Evolutionary conservation across 2,329 filamentous ascomycete genomes (phyloP).

Genomic region (Ceratocystis diversiconidia): DNA sequence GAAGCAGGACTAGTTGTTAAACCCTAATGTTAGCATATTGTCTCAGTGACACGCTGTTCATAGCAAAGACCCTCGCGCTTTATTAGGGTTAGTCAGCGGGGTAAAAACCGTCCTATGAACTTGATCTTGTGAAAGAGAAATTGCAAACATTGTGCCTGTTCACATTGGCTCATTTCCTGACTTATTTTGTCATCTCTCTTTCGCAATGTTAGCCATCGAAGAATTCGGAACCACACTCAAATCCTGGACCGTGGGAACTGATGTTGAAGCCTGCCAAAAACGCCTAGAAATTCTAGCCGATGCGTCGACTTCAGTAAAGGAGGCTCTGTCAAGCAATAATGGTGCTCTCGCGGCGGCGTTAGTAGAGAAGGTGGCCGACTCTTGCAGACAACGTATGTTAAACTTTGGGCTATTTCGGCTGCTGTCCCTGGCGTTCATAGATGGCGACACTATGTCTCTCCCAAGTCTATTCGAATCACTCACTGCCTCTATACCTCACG

Average conservation of each 20-base stretch:
- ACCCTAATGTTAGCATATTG: background rate
- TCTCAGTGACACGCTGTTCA: background rate
- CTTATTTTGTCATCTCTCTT: background rate
- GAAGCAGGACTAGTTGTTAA: background rate
- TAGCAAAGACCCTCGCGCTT: background rate
- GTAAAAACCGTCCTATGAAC: background rate
- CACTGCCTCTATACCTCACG: background rate
- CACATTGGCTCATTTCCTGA: background rate
- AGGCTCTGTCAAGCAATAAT: constrained; percentile 1
- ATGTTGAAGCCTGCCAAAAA: constrained; percentile 9
- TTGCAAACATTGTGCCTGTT: background rate
- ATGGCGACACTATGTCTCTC: background rate
- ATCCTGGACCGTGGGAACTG: constrained; percentile 12
- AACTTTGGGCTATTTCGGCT: background rate
- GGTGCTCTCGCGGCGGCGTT: background rate
- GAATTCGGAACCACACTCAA: constrained; percentile 4
- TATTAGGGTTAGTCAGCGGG: background rate
- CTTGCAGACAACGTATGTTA: constrained; percentile 16
- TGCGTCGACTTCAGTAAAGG: constrained; percentile 1
- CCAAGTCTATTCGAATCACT: background rate
- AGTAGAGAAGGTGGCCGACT: constrained; percentile 14
- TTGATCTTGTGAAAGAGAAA: background rate
- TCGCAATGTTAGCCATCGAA: constrained; percentile 6
- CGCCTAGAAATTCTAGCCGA: constrained; percentile 8
- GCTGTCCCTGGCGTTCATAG: background rate